Evolutionary conservation across 495 filamentous ascomycete species (phyloP).

Genomic region (Penicillium flavigenum): DNA sequence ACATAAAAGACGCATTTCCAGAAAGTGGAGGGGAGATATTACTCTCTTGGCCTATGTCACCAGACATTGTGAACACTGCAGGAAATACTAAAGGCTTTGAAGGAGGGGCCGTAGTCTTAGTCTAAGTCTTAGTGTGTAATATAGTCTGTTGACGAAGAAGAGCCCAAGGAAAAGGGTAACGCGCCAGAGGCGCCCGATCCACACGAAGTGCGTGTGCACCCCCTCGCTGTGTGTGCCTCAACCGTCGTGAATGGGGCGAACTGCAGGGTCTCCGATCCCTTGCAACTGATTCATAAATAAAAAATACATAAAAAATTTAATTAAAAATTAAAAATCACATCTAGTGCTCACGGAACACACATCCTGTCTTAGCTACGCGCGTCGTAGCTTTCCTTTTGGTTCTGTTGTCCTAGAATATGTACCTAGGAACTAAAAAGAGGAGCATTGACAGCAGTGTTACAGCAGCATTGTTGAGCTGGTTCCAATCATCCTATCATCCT

Average conservation of each 20-base stretch:
- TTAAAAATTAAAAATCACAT: neutral
- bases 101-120: slow-evolving; percentile 6
- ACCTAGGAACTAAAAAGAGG: neutral
- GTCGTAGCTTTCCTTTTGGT: neutral
- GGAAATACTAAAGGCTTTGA: neutral
- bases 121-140: slow-evolving; percentile 1
- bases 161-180: slow-evolving; percentile 1
- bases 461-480: slow-evolving; percentile 2
- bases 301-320: neutral
- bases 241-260: slow-evolving; percentile 10
- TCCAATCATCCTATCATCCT: slow-evolving; percentile 13
- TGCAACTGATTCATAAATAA: slow-evolving; percentile 11
- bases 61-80: slow-evolving; percentile 1
- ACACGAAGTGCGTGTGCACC: slow-evolving; percentile 3
- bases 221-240: slow-evolving; percentile 12
- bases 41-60: slow-evolving; percentile 29
- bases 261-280: slow-evolving; percentile 27
- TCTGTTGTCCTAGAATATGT: neutral
- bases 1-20: slow-evolving; percentile 20
- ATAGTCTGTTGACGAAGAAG: slow-evolving; percentile 7
- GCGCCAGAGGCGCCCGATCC: slow-evolving; percentile 20
- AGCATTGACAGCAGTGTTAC: neutral
- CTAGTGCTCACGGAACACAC: neutral
- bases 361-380: neutral
- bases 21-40: slow-evolving; percentile 23